Base-by-base conservation (phyloP, 495 filamentous ascomycete genomes). In the Parachaetomium inaequale region DNA sequence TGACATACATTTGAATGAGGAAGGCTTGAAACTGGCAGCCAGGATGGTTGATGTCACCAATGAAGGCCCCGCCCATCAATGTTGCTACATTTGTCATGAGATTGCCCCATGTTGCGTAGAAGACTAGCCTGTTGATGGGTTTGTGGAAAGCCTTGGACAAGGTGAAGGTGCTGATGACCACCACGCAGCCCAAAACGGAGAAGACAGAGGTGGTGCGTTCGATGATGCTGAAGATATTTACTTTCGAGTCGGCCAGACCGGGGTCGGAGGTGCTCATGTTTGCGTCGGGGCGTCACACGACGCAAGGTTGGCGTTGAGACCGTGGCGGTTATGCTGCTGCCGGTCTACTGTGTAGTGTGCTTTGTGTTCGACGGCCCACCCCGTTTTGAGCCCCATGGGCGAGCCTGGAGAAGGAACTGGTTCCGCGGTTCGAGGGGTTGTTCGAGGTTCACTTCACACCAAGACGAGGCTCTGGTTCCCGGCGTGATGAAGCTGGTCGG, bases 61-160 rank as follows among this genome's bases (percentile, higher is more conserved):
- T 77, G 19, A 84, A 85, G 7, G 78, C 76, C 43, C 81, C 78
- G 0, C 87, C 84, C 63, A 93, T 89, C 15, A 95, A 71, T 0
- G 91, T 91, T 7, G 88, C 91, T 14, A 92, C 81, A 72, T 91
- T 94, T 54, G 87, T 86, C 71, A 91, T 78, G 38, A 94, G 79
- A 66, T 96, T 96, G 29, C 91, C 92, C 66, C 91, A 89, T 0
- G 87, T 87, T 8, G 92, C 91, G 68, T 87, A 92, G 74, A 95
- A 95, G 17, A 94, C 84, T 3, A 96, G 79, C 4, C 91, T 84
- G 69, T 94, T 95, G 75, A 96, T 93, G 19, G 92, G 67, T 85
- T 77, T 91, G 88, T 68, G 64, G 66, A 90, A 89, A 29, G 80
- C 76, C 11, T 72, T 72, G 12, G 81, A 88, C 26, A 75, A 66